These are phyloP conservation scores for Ogataea ramenticola DNA, from an alignment of 805 yeast genomes.

Conservation along the genomic window DNA sequence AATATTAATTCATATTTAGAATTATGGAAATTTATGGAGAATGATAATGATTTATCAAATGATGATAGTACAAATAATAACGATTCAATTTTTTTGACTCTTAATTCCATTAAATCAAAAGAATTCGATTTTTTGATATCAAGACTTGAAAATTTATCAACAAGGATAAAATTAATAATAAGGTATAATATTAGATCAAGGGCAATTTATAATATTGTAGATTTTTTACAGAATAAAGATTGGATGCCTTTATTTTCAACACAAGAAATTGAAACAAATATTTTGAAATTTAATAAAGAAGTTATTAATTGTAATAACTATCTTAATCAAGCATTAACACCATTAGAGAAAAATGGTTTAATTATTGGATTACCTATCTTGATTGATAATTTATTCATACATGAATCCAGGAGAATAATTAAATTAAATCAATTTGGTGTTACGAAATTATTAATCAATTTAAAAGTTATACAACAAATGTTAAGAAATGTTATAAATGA, in stretches of 20 bases:
- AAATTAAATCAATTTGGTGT: slow-evolving; percentile 53
- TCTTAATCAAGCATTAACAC: slow-evolving; percentile 27
- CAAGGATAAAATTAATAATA: slow-evolving; percentile 37
- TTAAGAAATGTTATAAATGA: slow-evolving; percentile 47
- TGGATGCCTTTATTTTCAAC: slow-evolving; percentile 47
- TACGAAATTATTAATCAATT: slow-evolving; percentile 50
- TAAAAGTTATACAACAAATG: slow-evolving; percentile 63
- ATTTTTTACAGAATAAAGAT: slow-evolving; percentile 38
- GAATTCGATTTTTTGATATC: slow-evolving; percentile 31
- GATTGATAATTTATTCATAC: slow-evolving; percentile 44
- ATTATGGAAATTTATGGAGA: slow-evolving; percentile 22
- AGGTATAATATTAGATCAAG: slow-evolving; percentile 52
- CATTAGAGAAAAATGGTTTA: slow-evolving; percentile 23
- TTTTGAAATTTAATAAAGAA: slow-evolving; percentile 44
- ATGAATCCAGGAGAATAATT: slow-evolving; percentile 42
- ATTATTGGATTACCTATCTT: slow-evolving; percentile 44
- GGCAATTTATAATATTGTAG: slow-evolving; percentile 43
- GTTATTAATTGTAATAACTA: slow-evolving; percentile 33
- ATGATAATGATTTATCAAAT: neutral
- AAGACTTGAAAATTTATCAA: slow-evolving; percentile 28
- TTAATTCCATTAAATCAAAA: slow-evolving; percentile 19
- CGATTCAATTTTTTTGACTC: slow-evolving; percentile 14
- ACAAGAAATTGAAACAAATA: slow-evolving; percentile 52
- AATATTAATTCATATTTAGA: slow-evolving; percentile 19
- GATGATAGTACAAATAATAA: neutral